A percentile compares a stretch with the other conserved stretches of the same genome.
These are phyloP conservation scores for Vachellia collinsii DNA, from an alignment of 306 rosid genomes.

Conservation along the genomic window DNA sequence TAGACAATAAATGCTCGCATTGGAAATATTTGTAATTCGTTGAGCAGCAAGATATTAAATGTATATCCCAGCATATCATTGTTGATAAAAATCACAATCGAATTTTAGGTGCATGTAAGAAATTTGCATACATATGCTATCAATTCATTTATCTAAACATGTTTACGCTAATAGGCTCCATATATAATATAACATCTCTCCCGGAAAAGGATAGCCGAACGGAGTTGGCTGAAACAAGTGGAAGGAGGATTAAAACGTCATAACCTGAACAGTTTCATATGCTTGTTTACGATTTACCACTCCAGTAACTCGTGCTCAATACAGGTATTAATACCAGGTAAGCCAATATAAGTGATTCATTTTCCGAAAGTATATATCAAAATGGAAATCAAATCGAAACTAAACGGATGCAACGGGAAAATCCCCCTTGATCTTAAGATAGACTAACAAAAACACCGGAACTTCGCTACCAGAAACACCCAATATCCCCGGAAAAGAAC, in stretches of 20 bases:
- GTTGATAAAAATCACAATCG: too few species aligned
- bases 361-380: not conserved
- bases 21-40: too few species aligned
- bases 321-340: not conserved
- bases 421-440: not conserved
- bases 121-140: too few species aligned
- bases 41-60: too few species aligned
- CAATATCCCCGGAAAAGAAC: not conserved
- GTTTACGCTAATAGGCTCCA: too few species aligned
- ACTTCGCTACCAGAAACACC: constrained; percentile 6
- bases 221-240: not conserved
- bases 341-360: not conserved
- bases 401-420: constrained; percentile 29
- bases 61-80: too few species aligned
- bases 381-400: not conserved
- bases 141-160: too few species aligned
- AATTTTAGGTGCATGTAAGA: too few species aligned
- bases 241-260: not conserved
- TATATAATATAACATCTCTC: not conserved
- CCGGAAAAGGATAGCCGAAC: not conserved
- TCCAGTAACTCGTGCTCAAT: not conserved
- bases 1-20: not conserved
- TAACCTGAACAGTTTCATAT: not conserved
- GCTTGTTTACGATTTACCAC: not conserved
- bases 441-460: constrained; percentile 28